Conservation (phyloP, 2,329 filamentous ascomycete species). For the Colletotrichum godetiae region DNA sequence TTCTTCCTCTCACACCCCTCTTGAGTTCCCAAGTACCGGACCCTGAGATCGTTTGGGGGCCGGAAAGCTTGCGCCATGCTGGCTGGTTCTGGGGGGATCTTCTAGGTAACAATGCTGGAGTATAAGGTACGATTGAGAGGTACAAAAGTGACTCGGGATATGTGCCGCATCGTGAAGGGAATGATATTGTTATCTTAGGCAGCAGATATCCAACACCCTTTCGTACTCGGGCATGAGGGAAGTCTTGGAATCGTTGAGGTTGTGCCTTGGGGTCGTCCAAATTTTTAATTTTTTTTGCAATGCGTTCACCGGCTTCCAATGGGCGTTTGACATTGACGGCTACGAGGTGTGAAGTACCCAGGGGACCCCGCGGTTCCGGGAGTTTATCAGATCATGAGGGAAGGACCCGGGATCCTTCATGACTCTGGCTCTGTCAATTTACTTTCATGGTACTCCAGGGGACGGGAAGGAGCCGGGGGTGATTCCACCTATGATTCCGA, state of each 20-base stretch:
- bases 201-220: background rate
- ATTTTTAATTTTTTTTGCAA: too few species aligned
- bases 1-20: background rate
- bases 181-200: too few species aligned
- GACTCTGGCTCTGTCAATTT: background rate
- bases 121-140: background rate
- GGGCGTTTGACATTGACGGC: background rate
- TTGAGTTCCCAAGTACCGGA: too few species aligned
- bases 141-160: background rate
- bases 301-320: background rate
- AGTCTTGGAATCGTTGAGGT: background rate
- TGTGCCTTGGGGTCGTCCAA: too few species aligned
- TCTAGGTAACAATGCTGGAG: background rate
- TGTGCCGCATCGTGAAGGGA: background rate
- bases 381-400: background rate
- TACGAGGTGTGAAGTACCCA: background rate
- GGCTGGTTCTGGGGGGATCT: background rate
- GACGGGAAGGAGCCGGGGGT: background rate
- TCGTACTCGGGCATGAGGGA: background rate
- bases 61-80: background rate
- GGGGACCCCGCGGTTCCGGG: too few species aligned
- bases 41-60: background rate
- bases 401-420: background rate
- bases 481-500: background rate
- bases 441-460: background rate